Conservation (phyloP, 169 alveolate species). For the Plasmodium blacklocki region DNA sequence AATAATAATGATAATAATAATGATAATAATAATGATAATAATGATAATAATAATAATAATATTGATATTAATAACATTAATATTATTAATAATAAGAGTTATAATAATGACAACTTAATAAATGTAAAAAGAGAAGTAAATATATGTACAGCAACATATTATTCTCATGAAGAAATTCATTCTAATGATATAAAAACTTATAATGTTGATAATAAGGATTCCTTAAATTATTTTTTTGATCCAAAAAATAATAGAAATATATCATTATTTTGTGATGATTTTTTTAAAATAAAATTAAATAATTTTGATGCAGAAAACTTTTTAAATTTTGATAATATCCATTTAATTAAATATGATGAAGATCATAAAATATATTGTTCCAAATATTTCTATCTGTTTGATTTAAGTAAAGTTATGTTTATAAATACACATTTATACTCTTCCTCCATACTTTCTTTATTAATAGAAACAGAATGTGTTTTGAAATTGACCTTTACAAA, state of each 20-base stretch:
- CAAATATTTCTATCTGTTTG: slow-evolving; percentile 54
- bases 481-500: slow-evolving; percentile 22
- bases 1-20: too few species aligned
- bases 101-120: slow-evolving; percentile 10
- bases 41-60: background rate
- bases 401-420: slow-evolving; percentile 38
- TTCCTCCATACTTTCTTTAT: slow-evolving; percentile 12
- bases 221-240: background rate
- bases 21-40: background rate
- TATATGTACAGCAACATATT: background rate
- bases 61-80: background rate
- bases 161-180: too few species aligned
- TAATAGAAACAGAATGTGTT: slow-evolving; percentile 43
- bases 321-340: slow-evolving; percentile 43
- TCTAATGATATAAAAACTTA: too few species aligned
- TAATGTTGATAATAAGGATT: background rate
- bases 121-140: background rate
- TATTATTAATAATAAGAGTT: background rate
- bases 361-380: slow-evolving; percentile 29
- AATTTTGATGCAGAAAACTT: slow-evolving; percentile 37
- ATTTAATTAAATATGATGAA: slow-evolving; percentile 51
- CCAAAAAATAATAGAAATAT: background rate
- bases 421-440: slow-evolving; percentile 62
- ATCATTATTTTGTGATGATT: slow-evolving; percentile 15
- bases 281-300: slow-evolving; percentile 28